Percentiles rank a stretch among this genome's conserved stretches.
phyloP scores from a whole-genome alignment of 176 grass and related monocot species.

The Carex pumila region DNA sequence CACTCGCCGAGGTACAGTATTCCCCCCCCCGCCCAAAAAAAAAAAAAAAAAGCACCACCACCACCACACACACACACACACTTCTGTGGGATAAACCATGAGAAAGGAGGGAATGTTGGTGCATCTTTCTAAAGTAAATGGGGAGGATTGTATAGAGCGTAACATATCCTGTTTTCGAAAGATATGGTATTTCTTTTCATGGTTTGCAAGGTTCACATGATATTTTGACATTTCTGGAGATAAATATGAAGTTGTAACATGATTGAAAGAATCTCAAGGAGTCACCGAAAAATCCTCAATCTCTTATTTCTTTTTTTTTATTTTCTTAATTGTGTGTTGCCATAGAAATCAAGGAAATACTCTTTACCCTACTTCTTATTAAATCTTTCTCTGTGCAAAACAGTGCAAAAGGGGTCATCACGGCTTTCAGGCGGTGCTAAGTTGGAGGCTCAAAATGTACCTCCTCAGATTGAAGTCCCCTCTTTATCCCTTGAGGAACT shows the following conservation, averaged over 20 bases:
- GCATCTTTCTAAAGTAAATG: background rate
- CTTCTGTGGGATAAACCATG: background rate
- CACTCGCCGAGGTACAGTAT: background rate
- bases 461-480: constrained; percentile 50
- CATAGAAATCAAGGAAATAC: constrained; percentile 11
- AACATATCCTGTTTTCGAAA: background rate
- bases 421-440: constrained; percentile 29
- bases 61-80: too few relatives aligned
- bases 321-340: background rate
- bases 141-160: background rate
- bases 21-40: too few relatives aligned
- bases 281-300: background rate
- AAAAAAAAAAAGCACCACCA: too few relatives aligned
- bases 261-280: background rate
- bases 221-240: background rate
- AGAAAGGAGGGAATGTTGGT: background rate
- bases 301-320: background rate
- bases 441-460: constrained; percentile 32
- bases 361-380: background rate
- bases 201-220: background rate
- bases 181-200: background rate
- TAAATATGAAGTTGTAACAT: background rate
- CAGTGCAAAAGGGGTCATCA: constrained; percentile 34
- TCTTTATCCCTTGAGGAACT: constrained; percentile 64
- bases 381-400: constrained; percentile 3